These are phyloP conservation scores for Nannochloropsis gaditana DNA, from an alignment of 108 stramenopile species.

Conservation along the genomic window DNA sequence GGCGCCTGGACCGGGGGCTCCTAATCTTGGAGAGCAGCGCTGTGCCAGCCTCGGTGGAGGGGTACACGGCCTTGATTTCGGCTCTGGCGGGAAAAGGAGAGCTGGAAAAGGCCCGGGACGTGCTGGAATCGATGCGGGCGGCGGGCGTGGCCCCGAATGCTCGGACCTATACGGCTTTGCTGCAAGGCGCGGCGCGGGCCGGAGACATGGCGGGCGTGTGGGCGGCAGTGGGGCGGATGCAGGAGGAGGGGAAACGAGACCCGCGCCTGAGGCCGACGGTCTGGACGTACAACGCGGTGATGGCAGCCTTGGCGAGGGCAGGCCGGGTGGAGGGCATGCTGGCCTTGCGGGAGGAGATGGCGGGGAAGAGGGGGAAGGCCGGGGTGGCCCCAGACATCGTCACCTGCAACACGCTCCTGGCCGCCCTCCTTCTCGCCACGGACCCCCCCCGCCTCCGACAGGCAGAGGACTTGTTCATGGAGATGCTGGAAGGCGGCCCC, in stretches of 20 bases:
- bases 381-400: background rate
- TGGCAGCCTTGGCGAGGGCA: slow-evolving; percentile 14
- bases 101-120: background rate
- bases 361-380: background rate
- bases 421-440: background rate
- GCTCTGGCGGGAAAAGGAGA: background rate
- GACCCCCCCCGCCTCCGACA: background rate
- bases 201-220: background rate
- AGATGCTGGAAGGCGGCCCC: background rate
- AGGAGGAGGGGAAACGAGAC: background rate
- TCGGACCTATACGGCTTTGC: slow-evolving; percentile 10
- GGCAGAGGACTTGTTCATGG: background rate
- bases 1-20: background rate
- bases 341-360: background rate
- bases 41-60: background rate
- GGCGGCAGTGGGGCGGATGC: background rate
- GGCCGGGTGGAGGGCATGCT: background rate
- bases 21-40: background rate
- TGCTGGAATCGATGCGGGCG: background rate
- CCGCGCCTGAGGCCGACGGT: background rate
- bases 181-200: background rate
- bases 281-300: background rate
- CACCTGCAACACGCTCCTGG: background rate
- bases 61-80: background rate
- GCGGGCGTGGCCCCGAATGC: background rate